These are phyloP conservation scores for Mucor mucedo DNA, from an alignment of 371 early-diverging fungal species.

Conservation along the genomic window DNA sequence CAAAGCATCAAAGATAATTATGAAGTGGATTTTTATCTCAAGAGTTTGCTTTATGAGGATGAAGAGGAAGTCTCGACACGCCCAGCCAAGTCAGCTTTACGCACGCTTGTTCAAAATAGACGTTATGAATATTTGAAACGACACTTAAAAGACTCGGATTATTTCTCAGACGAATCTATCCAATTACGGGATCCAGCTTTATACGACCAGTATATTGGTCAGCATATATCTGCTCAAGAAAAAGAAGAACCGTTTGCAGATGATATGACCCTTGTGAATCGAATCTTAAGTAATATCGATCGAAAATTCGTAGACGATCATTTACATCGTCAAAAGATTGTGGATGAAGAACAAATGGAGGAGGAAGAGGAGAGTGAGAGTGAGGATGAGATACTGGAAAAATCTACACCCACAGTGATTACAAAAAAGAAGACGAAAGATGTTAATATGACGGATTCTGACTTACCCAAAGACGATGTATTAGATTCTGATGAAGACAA, in stretches of 20 bases:
- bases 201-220: slow-evolving; percentile 56
- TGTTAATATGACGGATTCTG: slow-evolving; percentile 17
- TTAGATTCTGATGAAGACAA: background rate
- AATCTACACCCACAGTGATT: slow-evolving; percentile 18
- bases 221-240: slow-evolving; percentile 41
- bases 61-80: background rate
- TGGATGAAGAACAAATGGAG: slow-evolving; percentile 51
- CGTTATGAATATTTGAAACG: slow-evolving; percentile 47
- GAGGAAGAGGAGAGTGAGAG: slow-evolving; percentile 49
- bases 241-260: slow-evolving; percentile 39
- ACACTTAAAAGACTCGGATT: slow-evolving; percentile 40
- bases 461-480: no score
- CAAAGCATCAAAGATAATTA: slow-evolving; percentile 34
- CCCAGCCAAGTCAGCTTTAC: slow-evolving; percentile 22
- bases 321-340: slow-evolving; percentile 33
- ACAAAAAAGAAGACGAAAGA: slow-evolving; percentile 18
- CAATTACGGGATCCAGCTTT: slow-evolving; percentile 51
- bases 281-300: slow-evolving; percentile 51
- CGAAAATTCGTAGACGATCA: slow-evolving; percentile 38
- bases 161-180: slow-evolving; percentile 54
- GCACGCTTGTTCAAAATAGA: slow-evolving; percentile 43
- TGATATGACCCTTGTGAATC: slow-evolving; percentile 46
- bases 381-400: slow-evolving; percentile 14
- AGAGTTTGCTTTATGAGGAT: slow-evolving; percentile 26
- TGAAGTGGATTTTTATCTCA: slow-evolving; percentile 49